These are phyloP conservation scores for Rhizoclosmatium globosum DNA, from an alignment of 192 early-diverging fungal genomes.

Conservation along the genomic window DNA sequence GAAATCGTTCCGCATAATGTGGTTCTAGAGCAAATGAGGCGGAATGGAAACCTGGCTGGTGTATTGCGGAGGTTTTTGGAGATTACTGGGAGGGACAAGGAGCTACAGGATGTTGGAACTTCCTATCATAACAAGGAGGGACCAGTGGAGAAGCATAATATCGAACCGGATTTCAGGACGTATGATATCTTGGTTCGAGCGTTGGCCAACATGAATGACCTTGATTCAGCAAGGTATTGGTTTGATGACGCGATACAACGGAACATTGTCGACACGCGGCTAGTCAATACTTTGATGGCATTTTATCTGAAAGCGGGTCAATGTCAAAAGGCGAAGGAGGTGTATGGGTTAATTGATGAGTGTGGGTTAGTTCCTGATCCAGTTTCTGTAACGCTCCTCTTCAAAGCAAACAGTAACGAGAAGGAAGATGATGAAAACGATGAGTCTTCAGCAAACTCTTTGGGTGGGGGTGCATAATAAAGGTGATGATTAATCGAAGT, in stretches of 20 bases:
- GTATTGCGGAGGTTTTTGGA: constrained; percentile 27
- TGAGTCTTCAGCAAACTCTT: no score
- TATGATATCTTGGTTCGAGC: constrained; percentile 35
- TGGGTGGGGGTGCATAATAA: no score
- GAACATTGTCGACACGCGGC: constrained; percentile 10
- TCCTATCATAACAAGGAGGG: background rate
- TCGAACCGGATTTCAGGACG: constrained; percentile 10
- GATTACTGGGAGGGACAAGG: background rate
- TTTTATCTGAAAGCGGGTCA: constrained; percentile 7
- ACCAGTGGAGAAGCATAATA: background rate
- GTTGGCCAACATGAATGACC: constrained; percentile 5
- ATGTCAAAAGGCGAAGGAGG: constrained; percentile 12
- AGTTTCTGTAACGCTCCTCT: constrained; percentile 23
- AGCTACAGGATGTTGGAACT: no score
- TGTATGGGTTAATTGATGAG: constrained; percentile 24
- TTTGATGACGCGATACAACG: constrained; percentile 11
- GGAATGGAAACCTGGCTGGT: constrained; percentile 21
- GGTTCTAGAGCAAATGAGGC: constrained; percentile 26
- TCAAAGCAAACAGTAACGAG: constrained; percentile 5
- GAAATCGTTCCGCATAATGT: constrained; percentile 23
- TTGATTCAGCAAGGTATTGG: constrained; percentile 19
- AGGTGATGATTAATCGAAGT: no score
- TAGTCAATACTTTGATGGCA: constrained; percentile 28
- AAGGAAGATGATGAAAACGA: background rate
- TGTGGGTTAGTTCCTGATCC: constrained; percentile 13